Conservation (phyloP, 768 basidiomycete species). For the Lentinus tigrinus region DNA sequence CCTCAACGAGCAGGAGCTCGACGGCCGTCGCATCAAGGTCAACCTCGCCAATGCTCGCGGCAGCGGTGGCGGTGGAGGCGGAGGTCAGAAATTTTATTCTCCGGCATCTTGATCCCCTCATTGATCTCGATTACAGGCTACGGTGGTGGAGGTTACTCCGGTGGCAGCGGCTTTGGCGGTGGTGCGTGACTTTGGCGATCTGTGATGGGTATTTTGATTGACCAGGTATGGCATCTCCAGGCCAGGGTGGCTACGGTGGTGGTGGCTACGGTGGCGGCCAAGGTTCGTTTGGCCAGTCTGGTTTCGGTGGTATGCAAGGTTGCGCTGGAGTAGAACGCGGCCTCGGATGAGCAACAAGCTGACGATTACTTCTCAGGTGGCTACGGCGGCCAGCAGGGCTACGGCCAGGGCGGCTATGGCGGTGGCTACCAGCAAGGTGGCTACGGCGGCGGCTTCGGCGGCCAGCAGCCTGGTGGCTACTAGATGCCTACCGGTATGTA, state of each 20-base stretch:
- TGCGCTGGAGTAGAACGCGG: neutral
- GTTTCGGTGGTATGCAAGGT: slow-evolving; percentile 16
- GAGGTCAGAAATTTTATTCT: slow-evolving; percentile 10
- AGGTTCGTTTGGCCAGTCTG: slow-evolving; percentile 14
- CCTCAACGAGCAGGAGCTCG: slow-evolving; percentile 90
- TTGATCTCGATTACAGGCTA: slow-evolving; percentile 20
- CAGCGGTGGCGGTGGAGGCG: slow-evolving; percentile 49
- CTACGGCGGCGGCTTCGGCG: slow-evolving; percentile 22
- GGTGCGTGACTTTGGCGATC: neutral
- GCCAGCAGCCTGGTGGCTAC: slow-evolving; percentile 27
- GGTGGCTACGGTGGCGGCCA: slow-evolving; percentile 25
- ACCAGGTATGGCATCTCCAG: slow-evolving; percentile 27
- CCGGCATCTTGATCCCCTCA: neutral
- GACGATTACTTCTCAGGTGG: neutral
- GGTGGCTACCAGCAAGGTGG: slow-evolving; percentile 21
- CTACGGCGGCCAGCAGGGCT: slow-evolving; percentile 20
- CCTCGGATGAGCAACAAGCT: neutral
- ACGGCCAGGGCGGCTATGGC: slow-evolving; percentile 26
- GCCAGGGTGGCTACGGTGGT: slow-evolving; percentile 29
- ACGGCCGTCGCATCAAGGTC: slow-evolving; percentile 86
- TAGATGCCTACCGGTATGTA: slow-evolving; percentile 13
- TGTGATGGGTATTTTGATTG: slow-evolving; percentile 27
- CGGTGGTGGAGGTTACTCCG: slow-evolving; percentile 32
- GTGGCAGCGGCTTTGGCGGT: slow-evolving; percentile 29
- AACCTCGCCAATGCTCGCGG: slow-evolving; percentile 78